Evolutionary conservation across 179 eudicot genomes (phyloP), one percentile per base, ranked within the genome.

Genomic region (Heliamphora pulchella): DNA sequence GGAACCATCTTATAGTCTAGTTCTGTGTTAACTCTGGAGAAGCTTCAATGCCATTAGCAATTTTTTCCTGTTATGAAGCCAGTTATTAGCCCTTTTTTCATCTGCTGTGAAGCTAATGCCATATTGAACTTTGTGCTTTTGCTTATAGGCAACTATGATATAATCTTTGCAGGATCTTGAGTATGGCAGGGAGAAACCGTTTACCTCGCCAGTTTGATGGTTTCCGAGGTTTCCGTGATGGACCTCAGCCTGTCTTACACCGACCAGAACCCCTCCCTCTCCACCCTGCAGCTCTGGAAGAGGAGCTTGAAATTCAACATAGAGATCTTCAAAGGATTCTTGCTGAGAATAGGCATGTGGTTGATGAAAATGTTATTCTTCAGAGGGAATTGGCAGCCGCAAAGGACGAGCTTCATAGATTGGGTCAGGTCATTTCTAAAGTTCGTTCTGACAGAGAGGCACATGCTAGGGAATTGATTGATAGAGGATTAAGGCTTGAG

Each of bases 171-270:
- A 80, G 83, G 81, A 71, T 80, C 65, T 80, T 76, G 74, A 80
- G 79, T 20, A 93, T 93, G 97, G 89, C 92, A 48, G 92, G 91
- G 47, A 90, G 94, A 85, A 88, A 90, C 68, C 93, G 89, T 71
- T 84, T 90, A 85, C 89, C 93, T 71, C 91, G 88, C 70, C 91
- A 83, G 59, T 87, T 85, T 71, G 90, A 84, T 50, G 82, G 79
- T 81, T 83, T 82, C 62, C 89, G 84, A 18, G 90, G 84, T 71
- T 83, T 83, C 76, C 88, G 85, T 78, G 91, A 87, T 71, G 91
- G 82, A 22, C 91, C 91, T 65, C 88, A 81, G 58, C 83, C 87
- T 76, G 51, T 83, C 50, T 6, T 87, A 76, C 85, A 83, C 82
- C 85, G 93, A 62, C 89, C 89, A 57, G 87, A 87, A 47, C 88